Percentiles rank a stretch among this genome's conserved stretches.
phyloP scores from a whole-genome alignment of 148 eudicot genomes.

The Chenopodium suecicum region DNA sequence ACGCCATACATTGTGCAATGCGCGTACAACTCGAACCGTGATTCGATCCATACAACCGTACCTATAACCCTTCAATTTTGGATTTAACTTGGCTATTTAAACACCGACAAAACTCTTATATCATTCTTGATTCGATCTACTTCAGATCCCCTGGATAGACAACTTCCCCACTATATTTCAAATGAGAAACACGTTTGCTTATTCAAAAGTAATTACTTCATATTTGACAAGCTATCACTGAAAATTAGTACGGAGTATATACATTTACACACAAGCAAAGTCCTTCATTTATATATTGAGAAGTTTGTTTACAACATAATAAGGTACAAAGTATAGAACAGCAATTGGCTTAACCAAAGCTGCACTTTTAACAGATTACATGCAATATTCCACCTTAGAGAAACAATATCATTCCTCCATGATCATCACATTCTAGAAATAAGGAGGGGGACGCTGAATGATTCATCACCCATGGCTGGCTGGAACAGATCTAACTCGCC shows the following conservation, averaged over 20 bases:
- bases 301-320: slow-evolving; percentile 3
- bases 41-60: no score
- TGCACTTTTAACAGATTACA: neutral
- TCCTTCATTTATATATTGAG: neutral
- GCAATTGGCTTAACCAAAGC: slow-evolving; percentile 12
- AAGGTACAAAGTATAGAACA: neutral
- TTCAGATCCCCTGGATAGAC: neutral
- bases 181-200: neutral
- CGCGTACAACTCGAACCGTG: no score
- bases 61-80: neutral
- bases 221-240: no score
- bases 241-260: neutral
- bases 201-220: no score
- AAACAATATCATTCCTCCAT: neutral
- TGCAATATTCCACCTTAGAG: neutral
- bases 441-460: slow-evolving; percentile 59
- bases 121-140: no score
- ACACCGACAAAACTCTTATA: neutral
- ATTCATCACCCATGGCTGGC: slow-evolving; percentile 78
- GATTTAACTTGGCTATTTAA: neutral
- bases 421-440: slow-evolving; percentile 71
- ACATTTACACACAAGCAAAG: neutral
- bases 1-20: no score
- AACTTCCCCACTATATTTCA: neutral
- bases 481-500: slow-evolving; percentile 84